A percentile compares a stretch with the other conserved stretches of the same genome.
These are phyloP conservation scores for Wallacemonas collosoma DNA, from an alignment of 208 protist species.

Conservation along the genomic window DNA sequence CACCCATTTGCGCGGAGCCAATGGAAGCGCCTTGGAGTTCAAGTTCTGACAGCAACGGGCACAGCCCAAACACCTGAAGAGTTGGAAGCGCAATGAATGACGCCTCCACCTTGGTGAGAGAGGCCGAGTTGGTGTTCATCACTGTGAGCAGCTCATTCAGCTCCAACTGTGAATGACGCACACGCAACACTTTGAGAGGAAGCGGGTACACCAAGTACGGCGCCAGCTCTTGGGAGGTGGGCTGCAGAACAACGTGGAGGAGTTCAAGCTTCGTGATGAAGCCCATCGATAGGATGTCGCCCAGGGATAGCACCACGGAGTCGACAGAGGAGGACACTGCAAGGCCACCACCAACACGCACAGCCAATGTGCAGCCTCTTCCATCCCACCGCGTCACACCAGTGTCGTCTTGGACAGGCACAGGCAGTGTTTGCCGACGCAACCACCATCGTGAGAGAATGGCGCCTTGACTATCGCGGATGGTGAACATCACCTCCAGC, in stretches of 20 bases:
- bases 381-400: not conserved
- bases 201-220: conserved; percentile 19
- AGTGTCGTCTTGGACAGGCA: not conserved
- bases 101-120: conserved; percentile 25
- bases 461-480: conserved; percentile 17
- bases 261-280: conserved; percentile 24
- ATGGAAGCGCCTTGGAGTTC: conserved; percentile 21
- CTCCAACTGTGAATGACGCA: conserved; percentile 18
- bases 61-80: conserved; percentile 29
- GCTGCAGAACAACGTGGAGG: conserved; percentile 14
- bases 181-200: conserved; percentile 20
- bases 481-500: conserved; percentile 17
- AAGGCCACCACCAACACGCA: not conserved
- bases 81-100: conserved; percentile 18
- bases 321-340: not conserved
- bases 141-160: conserved; percentile 33
- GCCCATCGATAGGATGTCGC: conserved; percentile 29
- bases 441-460: conserved; percentile 32
- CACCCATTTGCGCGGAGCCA: not conserved
- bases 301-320: conserved; percentile 21
- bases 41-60: conserved; percentile 22
- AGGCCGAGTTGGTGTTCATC: conserved; percentile 21
- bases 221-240: conserved; percentile 15
- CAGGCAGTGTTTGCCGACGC: conserved; percentile 18
- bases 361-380: not conserved